A percentile compares a stretch with the other conserved stretches of the same genome.
Evolutionary conservation across 768 basidiomycete species (phyloP).

Genomic region (Cystoderma amianthinum): DNA sequence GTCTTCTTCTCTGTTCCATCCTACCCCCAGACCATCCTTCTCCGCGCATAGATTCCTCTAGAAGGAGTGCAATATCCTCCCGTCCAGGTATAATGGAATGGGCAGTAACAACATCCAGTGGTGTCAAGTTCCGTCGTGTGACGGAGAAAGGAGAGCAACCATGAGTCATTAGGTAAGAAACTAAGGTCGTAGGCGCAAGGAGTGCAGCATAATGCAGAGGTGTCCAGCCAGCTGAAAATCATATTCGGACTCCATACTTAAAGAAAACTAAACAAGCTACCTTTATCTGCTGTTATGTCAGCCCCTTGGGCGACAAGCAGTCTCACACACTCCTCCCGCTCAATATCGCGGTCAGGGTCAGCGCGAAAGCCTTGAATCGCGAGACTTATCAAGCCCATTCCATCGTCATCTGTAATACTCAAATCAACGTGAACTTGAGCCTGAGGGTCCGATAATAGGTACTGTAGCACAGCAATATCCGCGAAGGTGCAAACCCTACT

Average conservation of each 20-base stretch:
- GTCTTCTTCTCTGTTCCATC: slow-evolving; percentile 62
- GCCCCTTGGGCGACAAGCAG: slow-evolving; percentile 75
- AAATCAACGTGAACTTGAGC: slow-evolving; percentile 67
- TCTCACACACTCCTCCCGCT: slow-evolving; percentile 86
- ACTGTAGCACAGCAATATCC: slow-evolving; percentile 65
- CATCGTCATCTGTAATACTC: slow-evolving; percentile 74
- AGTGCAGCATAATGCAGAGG: slow-evolving; percentile 90
- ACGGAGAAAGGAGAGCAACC: slow-evolving; percentile 78
- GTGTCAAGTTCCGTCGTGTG: slow-evolving; percentile 75
- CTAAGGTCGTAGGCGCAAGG: slow-evolving; percentile 81
- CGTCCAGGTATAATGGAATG: slow-evolving; percentile 77
- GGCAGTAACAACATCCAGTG: slow-evolving; percentile 86
- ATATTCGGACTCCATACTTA: slow-evolving; percentile 4
- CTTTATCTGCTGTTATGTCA: slow-evolving; percentile 58
- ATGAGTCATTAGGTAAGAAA: slow-evolving; percentile 89
- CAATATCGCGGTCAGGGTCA: slow-evolving; percentile 77
- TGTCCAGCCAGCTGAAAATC: slow-evolving; percentile 80
- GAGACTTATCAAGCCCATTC: slow-evolving; percentile 70
- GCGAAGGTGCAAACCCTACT: slow-evolving; percentile 74
- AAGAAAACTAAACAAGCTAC: slow-evolving; percentile 21
- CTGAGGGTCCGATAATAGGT: slow-evolving; percentile 62
- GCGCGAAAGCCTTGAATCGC: slow-evolving; percentile 78
- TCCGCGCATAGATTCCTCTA: slow-evolving; percentile 84
- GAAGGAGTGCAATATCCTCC: slow-evolving; percentile 77
- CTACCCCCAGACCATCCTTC: slow-evolving; percentile 77